phyloP scores from a whole-genome alignment of 805 yeast species.

The Wickerhamiella lipophila region DNA sequence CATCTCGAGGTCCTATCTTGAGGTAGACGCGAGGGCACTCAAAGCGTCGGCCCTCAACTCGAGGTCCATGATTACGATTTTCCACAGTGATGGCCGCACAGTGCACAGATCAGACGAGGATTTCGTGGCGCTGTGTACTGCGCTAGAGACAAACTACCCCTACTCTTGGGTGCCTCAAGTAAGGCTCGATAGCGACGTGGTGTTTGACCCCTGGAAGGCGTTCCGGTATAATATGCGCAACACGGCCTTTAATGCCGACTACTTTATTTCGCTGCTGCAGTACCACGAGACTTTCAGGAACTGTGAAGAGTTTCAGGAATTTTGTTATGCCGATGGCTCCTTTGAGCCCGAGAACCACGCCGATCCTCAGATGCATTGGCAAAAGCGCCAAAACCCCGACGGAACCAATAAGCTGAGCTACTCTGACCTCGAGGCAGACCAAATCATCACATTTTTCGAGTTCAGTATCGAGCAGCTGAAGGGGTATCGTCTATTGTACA shows the following conservation, averaged over 20 bases:
- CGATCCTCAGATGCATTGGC: slow-evolving; percentile 21
- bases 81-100: slow-evolving; percentile 17
- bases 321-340: slow-evolving; percentile 23
- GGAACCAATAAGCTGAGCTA: slow-evolving; percentile 17
- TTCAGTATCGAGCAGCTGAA: slow-evolving; percentile 14
- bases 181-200: slow-evolving; percentile 23
- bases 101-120: slow-evolving; percentile 26
- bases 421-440: slow-evolving; percentile 13
- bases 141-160: slow-evolving; percentile 28
- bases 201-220: slow-evolving; percentile 24
- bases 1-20: slow-evolving; percentile 19
- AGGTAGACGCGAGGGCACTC: slow-evolving; percentile 11
- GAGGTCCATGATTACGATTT: slow-evolving; percentile 14
- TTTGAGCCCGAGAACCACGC: slow-evolving; percentile 25
- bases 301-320: slow-evolving; percentile 35
- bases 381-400: slow-evolving; percentile 17
- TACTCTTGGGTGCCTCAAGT: slow-evolving; percentile 30
- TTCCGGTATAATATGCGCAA: slow-evolving; percentile 28
- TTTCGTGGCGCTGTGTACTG: slow-evolving; percentile 26
- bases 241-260: slow-evolving; percentile 36
- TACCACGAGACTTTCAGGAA: slow-evolving; percentile 29
- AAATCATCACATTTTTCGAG: slow-evolving; percentile 14
- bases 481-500: slow-evolving; percentile 2
- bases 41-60: slow-evolving; percentile 3
- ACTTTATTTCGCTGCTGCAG: slow-evolving; percentile 34